Base-by-base conservation (phyloP, 1,284 basidiomycete species). In the Rhodotorula mucilaginosa region DNA sequence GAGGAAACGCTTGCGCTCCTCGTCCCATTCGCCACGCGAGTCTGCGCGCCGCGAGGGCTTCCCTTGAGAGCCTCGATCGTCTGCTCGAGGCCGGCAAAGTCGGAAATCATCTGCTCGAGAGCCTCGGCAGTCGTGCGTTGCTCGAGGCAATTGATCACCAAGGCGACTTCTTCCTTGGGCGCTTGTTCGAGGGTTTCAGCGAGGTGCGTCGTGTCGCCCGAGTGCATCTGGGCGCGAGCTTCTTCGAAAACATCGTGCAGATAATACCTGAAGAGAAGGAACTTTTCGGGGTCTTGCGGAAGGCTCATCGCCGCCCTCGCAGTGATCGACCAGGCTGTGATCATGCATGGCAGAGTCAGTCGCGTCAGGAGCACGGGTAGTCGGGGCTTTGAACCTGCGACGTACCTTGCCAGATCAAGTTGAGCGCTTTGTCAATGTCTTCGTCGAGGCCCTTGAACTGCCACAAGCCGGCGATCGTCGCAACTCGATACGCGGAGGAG, bases 381-480 rank as follows among this genome's bases (percentile, higher is more conserved):
- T 70, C 63, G 15, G 61, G 46, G 60, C 65, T 47, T 21, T 44
- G 58, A 26, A 62, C 61, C 54, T 60, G 48, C 3, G 21, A n/a
- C 61, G 39, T 6, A 64, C 62, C 62, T 26, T 64, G 67, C 62
- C 58, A 69, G 46, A 69, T 39, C 3, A 18, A 12, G 15, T 64
- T 34, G n/a, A 47, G 23, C 48, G 64, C 58, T 7, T 34, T 15
- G 58, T 64, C 67, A 23, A 69, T 52, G 26, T 56, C 58, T 23
- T 58, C 46, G n/a, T 56, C 62, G 56, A 69, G 52, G 7, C 67
- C 67, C 44, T 48, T 60, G 62, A 61, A 64, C 51, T 39, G 31
- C 29, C 63, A 59, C 16, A 64, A 23, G 0, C 67, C 67, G 21
- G 15, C 62, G 29, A 64, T 39, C 19, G 34, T 54, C 5, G 52